These are phyloP conservation scores for Zostera marina DNA, from an alignment of 116 monocot genomes.

Conservation along the genomic window DNA sequence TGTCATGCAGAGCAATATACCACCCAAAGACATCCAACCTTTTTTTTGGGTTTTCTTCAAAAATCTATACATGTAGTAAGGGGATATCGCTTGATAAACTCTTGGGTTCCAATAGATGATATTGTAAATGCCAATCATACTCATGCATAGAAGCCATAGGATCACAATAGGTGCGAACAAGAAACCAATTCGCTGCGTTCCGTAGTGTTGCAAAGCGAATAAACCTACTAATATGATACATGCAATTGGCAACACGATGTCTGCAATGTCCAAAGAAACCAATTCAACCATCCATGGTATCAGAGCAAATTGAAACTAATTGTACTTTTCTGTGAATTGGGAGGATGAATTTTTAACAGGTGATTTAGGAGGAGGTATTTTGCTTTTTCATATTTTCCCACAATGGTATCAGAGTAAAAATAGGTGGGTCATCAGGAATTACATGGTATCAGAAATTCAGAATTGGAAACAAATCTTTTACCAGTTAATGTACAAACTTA, in stretches of 20 bases:
- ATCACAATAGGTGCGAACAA: constrained; percentile 84
- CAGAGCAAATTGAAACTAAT: neutral
- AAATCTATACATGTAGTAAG: constrained; percentile 92
- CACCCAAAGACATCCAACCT: constrained; percentile 97
- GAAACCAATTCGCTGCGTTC: constrained; percentile 84
- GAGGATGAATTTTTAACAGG: no score
- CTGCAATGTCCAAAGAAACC: constrained; percentile 23
- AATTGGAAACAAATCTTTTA: neutral
- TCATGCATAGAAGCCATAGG: constrained; percentile 82
- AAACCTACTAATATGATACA: constrained; percentile 72
- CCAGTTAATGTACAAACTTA: constrained; percentile 16
- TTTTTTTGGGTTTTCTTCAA: constrained; percentile 66
- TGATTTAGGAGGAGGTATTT: no score
- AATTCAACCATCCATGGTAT: neutral
- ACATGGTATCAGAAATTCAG: neutral
- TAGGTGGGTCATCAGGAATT: no score
- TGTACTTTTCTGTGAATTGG: no score
- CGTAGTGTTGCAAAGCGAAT: constrained; percentile 88
- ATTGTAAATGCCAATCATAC: constrained; percentile 82
- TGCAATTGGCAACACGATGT: constrained; percentile 77
- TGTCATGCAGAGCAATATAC: constrained; percentile 88
- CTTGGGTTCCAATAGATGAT: constrained; percentile 81
- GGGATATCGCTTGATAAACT: constrained; percentile 76
- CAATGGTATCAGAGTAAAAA: no score
- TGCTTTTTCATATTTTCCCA: no score